Evolutionary conservation across 2,329 filamentous ascomycete genomes (phyloP), one percentile per base, ranked within the genome.

Genomic region (Cladosporium velox): DNA sequence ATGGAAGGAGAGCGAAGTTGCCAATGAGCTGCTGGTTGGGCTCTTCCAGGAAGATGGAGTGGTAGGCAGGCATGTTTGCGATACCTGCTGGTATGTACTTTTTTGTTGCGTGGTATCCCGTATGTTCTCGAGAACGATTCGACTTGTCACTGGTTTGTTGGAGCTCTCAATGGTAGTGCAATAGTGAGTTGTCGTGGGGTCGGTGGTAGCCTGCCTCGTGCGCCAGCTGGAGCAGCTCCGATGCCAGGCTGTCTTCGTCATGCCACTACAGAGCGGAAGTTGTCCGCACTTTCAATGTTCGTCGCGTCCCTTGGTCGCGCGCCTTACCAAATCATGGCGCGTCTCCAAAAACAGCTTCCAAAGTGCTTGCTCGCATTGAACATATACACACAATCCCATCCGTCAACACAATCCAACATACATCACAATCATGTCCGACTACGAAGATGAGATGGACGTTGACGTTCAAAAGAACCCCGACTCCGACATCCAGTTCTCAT

Each of bases 11-110:
- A 26, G 94, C 93, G 78, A 98, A 93, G 87, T 97, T 98, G 79
- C 94, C 87, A 77, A 89, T 88, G 73, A 88, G 76, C 75, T 87
- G 86, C 71, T 89, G 86, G 76, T 88, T 87, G 70, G 90, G 84
- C 86, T 92, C 87, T 87, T 94, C 82, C 79, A 89, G 88, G 88
- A 97, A 97, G 86, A 97, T 91, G 79, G 92, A 96, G 86, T 98
- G 96, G 86, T 97, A 98, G 82, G 94, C 94, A 2, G 75, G 75
- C 75, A 77, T 77, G 41, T 59, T 71, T 67, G 65, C 52, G 64
- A 32, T 62, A 24, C 47, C 34, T 10, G 65, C n/a, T 59, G 11
- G 26, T 44, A 15, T 24, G 24, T 10, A 0, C 35, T 2, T 57
- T 32, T 18, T 28, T 26, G 2, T 47, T 47, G 10, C 10, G 41